Base-by-base conservation (phyloP, 805 yeast species). In the Saturnispora quitensis region DNA sequence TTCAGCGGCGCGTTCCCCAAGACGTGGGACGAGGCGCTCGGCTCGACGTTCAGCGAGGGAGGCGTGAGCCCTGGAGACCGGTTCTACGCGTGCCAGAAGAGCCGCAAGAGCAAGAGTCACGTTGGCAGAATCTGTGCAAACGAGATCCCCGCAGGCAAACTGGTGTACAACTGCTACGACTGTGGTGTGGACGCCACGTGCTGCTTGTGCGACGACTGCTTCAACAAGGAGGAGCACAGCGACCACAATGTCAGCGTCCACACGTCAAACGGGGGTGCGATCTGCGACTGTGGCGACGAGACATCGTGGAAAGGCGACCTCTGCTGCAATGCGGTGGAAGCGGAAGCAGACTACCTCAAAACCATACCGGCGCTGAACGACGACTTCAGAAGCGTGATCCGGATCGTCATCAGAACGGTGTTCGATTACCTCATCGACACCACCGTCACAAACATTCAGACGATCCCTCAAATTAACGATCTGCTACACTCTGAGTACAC, bases 181-280 rank as follows among this genome's bases (percentile, higher is more conserved):
- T 86, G 95, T 71, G 88, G 86, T 0, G 77, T 75, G 54, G 95
- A 86, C 65, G 81, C 80, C 8, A 83, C 90, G 0, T 86, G 95
- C 71, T 89, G 87, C 34, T 63, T 86, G 27, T 86, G 95, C 66
- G 77, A 75, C 12, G 69, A 80, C 57, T 86, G 95, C 63, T 86
- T 84, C 68, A 82, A 84, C 62, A 74, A 76, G 50, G 75, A 75
- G 4, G 88, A 84, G 59, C 95, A 86, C 63, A 62, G 66, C 13
- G 81, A 74, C 49, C 95, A 86, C 61, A 78, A 78, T 54, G 86
- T 86, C 8, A 68, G 73, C 28, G 73, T 75, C 50, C 78, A 73
- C 62, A 71, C 70, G 13, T 73, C 85, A 4, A 57, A 62, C 4
- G 81, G 77, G 3, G 72, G 70, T 43, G 87, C 86, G 3, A 78